Evolutionary conservation across 2,329 filamentous ascomycete genomes (phyloP), one percentile per base, ranked within the genome.

Genomic region (Botrytis fragariae): DNA sequence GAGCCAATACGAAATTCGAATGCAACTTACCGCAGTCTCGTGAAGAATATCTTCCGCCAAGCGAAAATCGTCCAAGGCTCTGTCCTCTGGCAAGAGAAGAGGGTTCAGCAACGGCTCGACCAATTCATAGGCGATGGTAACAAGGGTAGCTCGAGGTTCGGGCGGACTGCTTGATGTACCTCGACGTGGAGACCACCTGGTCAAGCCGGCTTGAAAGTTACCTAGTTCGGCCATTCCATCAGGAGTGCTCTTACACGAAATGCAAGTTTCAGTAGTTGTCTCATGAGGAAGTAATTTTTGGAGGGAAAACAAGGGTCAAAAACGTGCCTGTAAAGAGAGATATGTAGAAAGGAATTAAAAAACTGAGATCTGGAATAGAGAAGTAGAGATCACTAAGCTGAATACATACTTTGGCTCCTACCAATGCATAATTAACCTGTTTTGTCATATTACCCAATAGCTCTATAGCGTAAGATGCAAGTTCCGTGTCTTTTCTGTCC

Each of bases 21-120:
- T 32, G 18, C 51, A 39, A 42, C 35, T 54, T 32, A 68, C 64
- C 10, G 64, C 64, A 20, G 48, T 68, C 64, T 68, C 64, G 18
- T 68, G 64, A 37, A 68, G 48, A 29, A 54, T n/a, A 29, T 37
- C 18, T 54, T 54, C 45, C 32, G 64, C 64, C 20, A 68, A n/a
- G 48, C 64, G 48, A 57, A 68, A 68, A 12, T 35, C 54, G 35
- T 68, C 64, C 45, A 68, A 54, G 35, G 64, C 45, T 42, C 48
- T 68, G 48, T 68, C 64, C 48, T 68, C 64, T 68, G 48, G 64
- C 18, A 68, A 57, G 35, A 35, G 25, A 22, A n/a, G 20, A 29
- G 64, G 64, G n/a, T 68, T 57, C n/a, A 68, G 7, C 48, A 68
- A 68, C 16, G 48, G 48, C 64, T 68, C 48, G 45, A 68, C 35